Base-by-base conservation (phyloP, 2,329 filamentous ascomycete genomes). In the Aureobasidium sp. region DNA sequence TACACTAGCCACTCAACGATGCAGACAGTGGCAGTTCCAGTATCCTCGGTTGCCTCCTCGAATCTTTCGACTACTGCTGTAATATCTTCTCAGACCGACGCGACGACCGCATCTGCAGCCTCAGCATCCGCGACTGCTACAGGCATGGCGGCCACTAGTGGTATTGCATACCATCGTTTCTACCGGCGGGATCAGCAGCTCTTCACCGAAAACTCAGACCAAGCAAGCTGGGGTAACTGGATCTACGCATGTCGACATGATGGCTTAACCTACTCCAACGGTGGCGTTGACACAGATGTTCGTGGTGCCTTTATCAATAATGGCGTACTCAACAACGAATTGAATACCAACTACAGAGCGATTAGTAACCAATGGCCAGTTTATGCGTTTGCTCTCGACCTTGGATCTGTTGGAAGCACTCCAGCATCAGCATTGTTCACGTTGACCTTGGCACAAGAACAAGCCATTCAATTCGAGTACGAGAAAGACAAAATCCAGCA, bases 211-310 rank as follows among this genome's bases (percentile, higher is more conserved):
- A 68, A 72, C 39, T 73, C 70, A 22, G 76, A 82, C 56, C 78
- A 79, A 60, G 76, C 75, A 14, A 78, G 82, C 67, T 83, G 79
- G 75, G 81, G 81, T 8, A 74, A 78, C 49, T 79, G 78, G 77
- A 82, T 81, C 66, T 83, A 79, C 68, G 74, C 79, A 2, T 81
- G 81, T 5, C 74, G 78, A 48, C 73, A 73, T 14, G 67, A 63
- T 0, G 70, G 70, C 1, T 67, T 81, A 59, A 79, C 78, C 3
- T 76, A 78, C 62, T 77, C 80, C 63, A 77, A 78, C 33, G 81
- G 80, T 4, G 58, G 65, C 11, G 58, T 67, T 15, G 79, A 79
- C 60, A 65, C 47, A 5, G 72, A 74, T 61, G 79, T 83, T 31
- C 78, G 82, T 17, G 71, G 70, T 17, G 69, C 73, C 2, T 84